Percentiles rank a stretch among this genome's conserved stretches.
Conservation (phyloP, 495 filamentous ascomycete genomes). For the Parathielavia appendiculata region DNA sequence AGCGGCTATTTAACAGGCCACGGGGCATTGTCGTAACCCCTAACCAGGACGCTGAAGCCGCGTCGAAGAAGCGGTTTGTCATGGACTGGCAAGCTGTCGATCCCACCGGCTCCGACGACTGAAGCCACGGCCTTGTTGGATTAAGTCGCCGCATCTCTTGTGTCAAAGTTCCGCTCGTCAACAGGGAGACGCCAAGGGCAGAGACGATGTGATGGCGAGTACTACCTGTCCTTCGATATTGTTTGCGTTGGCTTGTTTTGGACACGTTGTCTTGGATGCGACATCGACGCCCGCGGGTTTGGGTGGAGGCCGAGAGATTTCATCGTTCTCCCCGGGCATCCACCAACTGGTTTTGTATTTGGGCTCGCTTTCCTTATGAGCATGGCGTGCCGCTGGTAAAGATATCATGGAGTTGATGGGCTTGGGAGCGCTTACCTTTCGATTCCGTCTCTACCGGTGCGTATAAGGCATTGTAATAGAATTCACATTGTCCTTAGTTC, state of each 20-base stretch:
- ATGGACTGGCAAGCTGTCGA: constrained; percentile 14
- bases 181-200: not conserved
- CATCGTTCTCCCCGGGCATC: not conserved
- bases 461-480: constrained; percentile 16
- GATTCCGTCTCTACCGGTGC: not conserved
- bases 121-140: not conserved
- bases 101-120: constrained; percentile 7
- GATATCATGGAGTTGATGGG: constrained; percentile 16
- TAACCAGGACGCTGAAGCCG: not conserved
- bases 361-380: not conserved
- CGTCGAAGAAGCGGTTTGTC: constrained; percentile 11
- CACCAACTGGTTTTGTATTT: not conserved
- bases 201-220: not conserved
- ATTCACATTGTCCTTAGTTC: not conserved
- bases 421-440: constrained; percentile 9
- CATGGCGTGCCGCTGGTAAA: constrained; percentile 13
- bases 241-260: not conserved
- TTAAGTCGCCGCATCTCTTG: not conserved
- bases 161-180: not conserved
- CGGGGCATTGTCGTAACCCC: not conserved
- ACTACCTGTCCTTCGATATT: no score
- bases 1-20: not conserved
- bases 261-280: not conserved
- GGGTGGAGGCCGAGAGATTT: not conserved
- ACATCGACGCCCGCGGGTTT: no score